Conservation (phyloP, 2,329 filamentous ascomycete species). For the Penicillium brevicompactum region DNA sequence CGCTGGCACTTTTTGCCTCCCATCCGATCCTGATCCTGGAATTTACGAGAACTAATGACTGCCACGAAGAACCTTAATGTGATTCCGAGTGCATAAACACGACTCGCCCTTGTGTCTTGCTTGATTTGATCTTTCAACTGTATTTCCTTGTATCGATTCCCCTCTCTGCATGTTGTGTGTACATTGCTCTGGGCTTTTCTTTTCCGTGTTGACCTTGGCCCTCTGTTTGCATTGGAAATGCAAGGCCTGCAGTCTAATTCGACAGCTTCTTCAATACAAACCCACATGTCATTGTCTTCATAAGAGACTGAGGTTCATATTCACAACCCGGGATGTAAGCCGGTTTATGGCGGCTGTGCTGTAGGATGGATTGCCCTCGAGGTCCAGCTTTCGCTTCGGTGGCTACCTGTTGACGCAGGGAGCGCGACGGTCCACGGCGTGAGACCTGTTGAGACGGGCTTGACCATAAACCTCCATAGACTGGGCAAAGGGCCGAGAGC, state of each 20-base stretch:
- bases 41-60: slow-evolving; percentile 16
- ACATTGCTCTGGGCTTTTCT: slow-evolving; percentile 19
- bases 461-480: too few relatives aligned
- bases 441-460: too few relatives aligned
- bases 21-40: not conserved
- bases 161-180: slow-evolving; percentile 29
- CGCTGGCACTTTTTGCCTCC: slow-evolving; percentile 6
- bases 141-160: slow-evolving; percentile 31
- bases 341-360: not conserved
- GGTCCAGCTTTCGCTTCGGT: too few relatives aligned
- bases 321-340: not conserved
- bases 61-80: slow-evolving; percentile 21
- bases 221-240: slow-evolving; percentile 14
- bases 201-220: slow-evolving; percentile 13
- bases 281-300: not conserved
- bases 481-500: too few relatives aligned
- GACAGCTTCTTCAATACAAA: slow-evolving; percentile 2
- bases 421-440: too few relatives aligned
- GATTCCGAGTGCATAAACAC: slow-evolving; percentile 20
- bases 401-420: too few relatives aligned
- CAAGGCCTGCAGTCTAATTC: slow-evolving; percentile 7
- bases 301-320: not conserved
- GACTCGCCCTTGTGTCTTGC: slow-evolving; percentile 16
- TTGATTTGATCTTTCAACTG: slow-evolving; percentile 20
- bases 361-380: not conserved